These are phyloP conservation scores for Sicyos baderoa DNA, from an alignment of 306 rosid genomes.

Conservation along the genomic window DNA sequence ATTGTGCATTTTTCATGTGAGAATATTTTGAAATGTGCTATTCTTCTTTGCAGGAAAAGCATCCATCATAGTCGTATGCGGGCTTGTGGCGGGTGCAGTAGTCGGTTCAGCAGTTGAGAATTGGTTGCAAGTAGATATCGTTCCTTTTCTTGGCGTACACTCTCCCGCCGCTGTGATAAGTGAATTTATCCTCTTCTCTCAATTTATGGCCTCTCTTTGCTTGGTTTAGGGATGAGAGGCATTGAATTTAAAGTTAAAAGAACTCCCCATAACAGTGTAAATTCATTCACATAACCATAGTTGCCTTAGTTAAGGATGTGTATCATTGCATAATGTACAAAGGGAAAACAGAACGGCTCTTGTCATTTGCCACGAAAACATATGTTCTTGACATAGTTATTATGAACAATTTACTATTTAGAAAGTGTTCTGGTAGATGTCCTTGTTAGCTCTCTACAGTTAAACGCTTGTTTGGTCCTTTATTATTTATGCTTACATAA, in stretches of 20 bases:
- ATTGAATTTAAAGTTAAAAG: neutral
- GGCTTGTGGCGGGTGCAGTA: conserved; percentile 84
- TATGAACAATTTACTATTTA: conserved; percentile 7
- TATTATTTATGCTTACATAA: too few species aligned
- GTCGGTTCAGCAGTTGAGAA: conserved; percentile 85
- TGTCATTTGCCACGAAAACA: neutral
- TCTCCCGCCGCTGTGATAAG: conserved; percentile 82
- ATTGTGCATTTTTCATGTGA: neutral
- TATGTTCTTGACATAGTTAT: conserved; percentile 1
- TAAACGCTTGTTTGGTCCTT: too few species aligned
- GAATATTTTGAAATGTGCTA: neutral
- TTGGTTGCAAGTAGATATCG: conserved; percentile 91
- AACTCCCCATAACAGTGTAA: neutral
- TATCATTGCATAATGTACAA: conserved; percentile 12
- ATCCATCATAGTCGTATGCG: conserved; percentile 65
- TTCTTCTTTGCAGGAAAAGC: conserved; percentile 76
- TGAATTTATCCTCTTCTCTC: conserved; percentile 73
- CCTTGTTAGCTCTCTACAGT: neutral
- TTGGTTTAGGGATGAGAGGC: conserved; percentile 44
- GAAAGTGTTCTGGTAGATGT: neutral
- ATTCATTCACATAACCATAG: conserved; percentile 4
- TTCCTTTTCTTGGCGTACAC: conserved; percentile 78
- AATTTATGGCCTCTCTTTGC: conserved; percentile 80
- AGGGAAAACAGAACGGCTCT: neutral
- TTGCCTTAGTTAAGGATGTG: conserved; percentile 33